Evolutionary conservation across 1,284 basidiomycete genomes (phyloP), one percentile per base, ranked within the genome.

Genomic region (Blastosporella zonata): DNA sequence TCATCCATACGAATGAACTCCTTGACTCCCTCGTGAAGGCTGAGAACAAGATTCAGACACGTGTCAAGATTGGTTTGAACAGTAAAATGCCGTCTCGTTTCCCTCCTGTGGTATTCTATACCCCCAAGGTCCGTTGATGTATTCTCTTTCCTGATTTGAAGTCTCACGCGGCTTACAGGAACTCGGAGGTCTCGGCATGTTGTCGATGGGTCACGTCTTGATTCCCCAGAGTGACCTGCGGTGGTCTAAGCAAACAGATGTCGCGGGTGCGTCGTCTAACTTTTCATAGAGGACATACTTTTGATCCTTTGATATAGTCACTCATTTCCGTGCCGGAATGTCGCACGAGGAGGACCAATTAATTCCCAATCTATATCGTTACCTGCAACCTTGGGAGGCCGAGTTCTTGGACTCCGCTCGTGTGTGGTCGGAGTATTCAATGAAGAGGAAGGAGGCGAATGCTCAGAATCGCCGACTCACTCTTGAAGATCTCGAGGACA

Each of bases 71-170:
- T 57, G 96, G 96, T 31, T 69, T 98, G 63, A 98, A 97, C 79
- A 92, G 89, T 69, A 98, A 98, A 77, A 98, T 99, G 97, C 97
- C 97, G 33, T 95, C 93, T 6, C 92, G 96, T 78, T 99, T 97
- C 81, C 95, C 95, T 39, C 93, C 91, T 12, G 90, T 93, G 23
- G 92, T 97, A n/a, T 97, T 94, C 75, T 96, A 95, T 65, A 94
- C 92, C 7, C 91, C 92, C 0, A 94, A 95, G 77, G 79, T 81
- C 46, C 43, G 63, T 56, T 28, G 8, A 38, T 29, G 28, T 34
- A 50, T 35, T 43, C 41, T 45, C 22, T 5, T 10, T 27, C 25
- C 10, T 27, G 31, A 33, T 38, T 40, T 12, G 13, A 15, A n/a
- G 7, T 34, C 28, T 35, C 17, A 36, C 38, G 17, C 46, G 49